Base-by-base conservation (phyloP, 148 eudicot genomes). In the Chenopodium album region DNA sequence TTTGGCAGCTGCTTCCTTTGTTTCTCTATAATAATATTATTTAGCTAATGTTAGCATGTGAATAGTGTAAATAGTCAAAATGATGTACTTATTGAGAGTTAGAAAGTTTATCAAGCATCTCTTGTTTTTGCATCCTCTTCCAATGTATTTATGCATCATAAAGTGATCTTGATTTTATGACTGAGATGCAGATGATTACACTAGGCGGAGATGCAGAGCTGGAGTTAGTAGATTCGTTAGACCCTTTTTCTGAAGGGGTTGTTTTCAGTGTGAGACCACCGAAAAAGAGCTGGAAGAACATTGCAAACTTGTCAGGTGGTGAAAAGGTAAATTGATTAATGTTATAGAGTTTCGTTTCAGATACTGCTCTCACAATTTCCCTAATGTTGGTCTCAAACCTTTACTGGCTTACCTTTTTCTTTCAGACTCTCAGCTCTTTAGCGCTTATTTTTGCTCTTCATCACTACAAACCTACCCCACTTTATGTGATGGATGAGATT, bases 151-250 rank as follows among this genome's bases (percentile, higher is more conserved):
- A 1, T 13, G 22, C 14, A 73, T 12, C 68, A 13, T 70, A 37
- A 1, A 64, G 2, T 65, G 59, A 26, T 83, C 62, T 48, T n/a
- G 28, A n/a, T 73, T 37, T 75, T 13, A 23, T 54, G 10, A 22
- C 1, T 80, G 73, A 69, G 73, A 67, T 78, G 67, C 90, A 97
- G 99, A 97, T 94, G 99, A 97, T 97, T 75, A 97, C 99, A 4
- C 98, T 94, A 78, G 99, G 98, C 71, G 98, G 98, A 64, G 99
- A 97, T 84, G 99, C 99, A 34, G 98, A 97, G 84, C 94, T 97
- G 59, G 99, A 97, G 84, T 83, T 97, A 73, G 97, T 97, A n/a
- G 99, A 94, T 80, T 97, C 99, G 60, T 81, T 97, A 85, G 99
- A 97, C 90, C 99, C 99, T 64, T 97, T 94, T 81, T 92, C 99